These are phyloP conservation scores for Sphaerosporella brunnea DNA, from an alignment of 495 filamentous ascomycete species.

Conservation along the genomic window DNA sequence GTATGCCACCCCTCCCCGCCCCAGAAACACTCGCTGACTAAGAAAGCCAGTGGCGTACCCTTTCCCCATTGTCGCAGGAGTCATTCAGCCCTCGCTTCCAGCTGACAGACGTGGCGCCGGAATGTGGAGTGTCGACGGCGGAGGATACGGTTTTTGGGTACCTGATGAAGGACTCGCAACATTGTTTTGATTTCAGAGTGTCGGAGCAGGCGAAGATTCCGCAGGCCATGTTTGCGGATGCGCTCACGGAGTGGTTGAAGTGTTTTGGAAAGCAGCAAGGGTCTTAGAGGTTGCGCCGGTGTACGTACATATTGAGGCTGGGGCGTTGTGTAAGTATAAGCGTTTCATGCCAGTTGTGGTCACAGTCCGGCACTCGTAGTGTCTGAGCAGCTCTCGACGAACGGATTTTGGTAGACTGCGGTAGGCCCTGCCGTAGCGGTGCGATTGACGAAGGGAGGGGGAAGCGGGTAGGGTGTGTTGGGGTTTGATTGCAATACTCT, in stretches of 20 bases:
- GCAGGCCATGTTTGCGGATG: conserved; percentile 32
- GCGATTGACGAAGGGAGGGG: no score
- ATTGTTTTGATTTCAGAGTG: conserved; percentile 36
- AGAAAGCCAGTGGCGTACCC: conserved; percentile 31
- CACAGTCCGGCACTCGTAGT: no score
- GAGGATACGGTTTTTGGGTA: conserved; percentile 35
- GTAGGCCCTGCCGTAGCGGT: no score
- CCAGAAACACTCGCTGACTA: conserved; percentile 4
- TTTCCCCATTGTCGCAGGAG: conserved; percentile 34
- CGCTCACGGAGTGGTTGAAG: conserved; percentile 39
- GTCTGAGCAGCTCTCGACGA: no score
- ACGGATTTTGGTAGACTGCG: no score
- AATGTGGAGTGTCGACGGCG: conserved; percentile 30
- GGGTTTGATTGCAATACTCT: no score
- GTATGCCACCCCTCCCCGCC: background rate
- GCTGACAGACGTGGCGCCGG: conserved; percentile 30
- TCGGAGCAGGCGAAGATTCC: conserved; percentile 7
- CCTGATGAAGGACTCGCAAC: conserved; percentile 32
- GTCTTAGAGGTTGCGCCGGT: no score
- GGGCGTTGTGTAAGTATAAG: no score
- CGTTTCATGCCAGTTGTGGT: no score
- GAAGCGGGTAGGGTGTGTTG: no score
- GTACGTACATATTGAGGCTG: no score
- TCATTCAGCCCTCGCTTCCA: conserved; percentile 28
- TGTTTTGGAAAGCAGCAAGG: no score